A percentile compares a stretch with the other conserved stretches of the same genome.
Conservation (phyloP, 768 basidiomycete genomes). For the Suillus lakei region DNA sequence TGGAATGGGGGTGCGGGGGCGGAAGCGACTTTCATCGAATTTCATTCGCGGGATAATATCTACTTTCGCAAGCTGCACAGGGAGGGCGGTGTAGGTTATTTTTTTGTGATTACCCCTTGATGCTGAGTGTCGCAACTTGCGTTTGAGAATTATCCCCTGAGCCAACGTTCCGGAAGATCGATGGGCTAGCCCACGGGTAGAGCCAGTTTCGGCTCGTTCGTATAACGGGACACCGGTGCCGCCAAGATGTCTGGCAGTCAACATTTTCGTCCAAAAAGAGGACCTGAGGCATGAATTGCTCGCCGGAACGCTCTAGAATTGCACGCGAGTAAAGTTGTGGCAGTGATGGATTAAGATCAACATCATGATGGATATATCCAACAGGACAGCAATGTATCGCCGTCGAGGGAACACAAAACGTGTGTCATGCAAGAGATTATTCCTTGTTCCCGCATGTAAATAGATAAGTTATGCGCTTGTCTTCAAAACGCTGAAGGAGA, state of each 20-base stretch:
- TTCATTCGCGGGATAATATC: background rate
- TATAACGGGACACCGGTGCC: background rate
- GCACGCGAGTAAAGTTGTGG: background rate
- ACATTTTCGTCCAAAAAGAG: background rate
- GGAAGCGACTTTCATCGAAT: background rate
- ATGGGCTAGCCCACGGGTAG: background rate
- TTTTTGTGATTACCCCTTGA: conserved; percentile 1
- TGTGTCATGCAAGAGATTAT: background rate
- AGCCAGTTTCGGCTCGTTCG: background rate
- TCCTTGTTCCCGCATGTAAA: background rate
- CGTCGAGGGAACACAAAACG: background rate
- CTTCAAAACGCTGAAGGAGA: background rate
- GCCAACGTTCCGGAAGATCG: background rate
- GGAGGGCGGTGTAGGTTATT: background rate
- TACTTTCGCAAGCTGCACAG: background rate
- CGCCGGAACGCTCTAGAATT: no score
- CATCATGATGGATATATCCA: background rate
- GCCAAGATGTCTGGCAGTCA: background rate
- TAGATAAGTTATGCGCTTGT: background rate
- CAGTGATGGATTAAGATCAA: background rate
- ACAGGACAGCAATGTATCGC: conserved; percentile 1
- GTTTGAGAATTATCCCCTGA: background rate
- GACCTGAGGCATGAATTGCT: background rate
- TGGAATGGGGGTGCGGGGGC: background rate
- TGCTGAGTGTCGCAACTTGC: background rate